phyloP scores from a whole-genome alignment of 176 grass and related monocot genomes.

The Phragmites australis region DNA sequence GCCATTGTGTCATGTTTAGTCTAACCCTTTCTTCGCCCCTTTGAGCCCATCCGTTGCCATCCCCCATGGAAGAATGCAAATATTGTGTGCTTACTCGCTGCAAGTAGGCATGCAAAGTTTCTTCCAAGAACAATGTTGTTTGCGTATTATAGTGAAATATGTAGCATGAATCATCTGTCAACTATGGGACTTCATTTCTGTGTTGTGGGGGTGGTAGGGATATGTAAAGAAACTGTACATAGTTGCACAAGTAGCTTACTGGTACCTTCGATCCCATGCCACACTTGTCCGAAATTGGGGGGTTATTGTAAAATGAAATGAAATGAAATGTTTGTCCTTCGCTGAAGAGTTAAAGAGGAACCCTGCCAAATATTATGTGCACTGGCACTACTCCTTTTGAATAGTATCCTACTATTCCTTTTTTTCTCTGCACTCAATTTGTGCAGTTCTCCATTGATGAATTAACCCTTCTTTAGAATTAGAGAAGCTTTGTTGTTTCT shows the following conservation, averaged over 20 bases:
- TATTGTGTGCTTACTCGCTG: neutral
- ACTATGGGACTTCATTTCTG: neutral
- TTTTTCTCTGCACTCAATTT: neutral
- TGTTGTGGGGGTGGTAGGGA: neutral
- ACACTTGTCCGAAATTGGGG: neutral
- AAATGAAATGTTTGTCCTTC: neutral
- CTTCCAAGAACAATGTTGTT: neutral
- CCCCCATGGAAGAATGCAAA: slow-evolving; percentile 2
- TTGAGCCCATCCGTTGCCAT: neutral
- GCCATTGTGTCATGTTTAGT: neutral
- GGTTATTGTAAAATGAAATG: neutral
- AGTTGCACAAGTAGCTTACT: no score
- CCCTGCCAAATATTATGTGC: neutral
- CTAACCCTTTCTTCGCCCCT: neutral
- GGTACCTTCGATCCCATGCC: neutral
- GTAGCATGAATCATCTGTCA: neutral
- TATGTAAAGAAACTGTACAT: no score
- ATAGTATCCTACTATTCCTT: neutral
- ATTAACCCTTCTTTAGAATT: neutral
- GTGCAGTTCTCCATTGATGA: neutral
- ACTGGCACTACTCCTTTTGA: neutral
- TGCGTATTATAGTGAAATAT: neutral
- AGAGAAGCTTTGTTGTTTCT: neutral
- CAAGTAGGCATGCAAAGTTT: neutral
- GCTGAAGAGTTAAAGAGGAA: neutral